Evolutionary conservation across 2,329 filamentous ascomycete genomes (phyloP).

Genomic region (Trichoderma atroviride): DNA sequence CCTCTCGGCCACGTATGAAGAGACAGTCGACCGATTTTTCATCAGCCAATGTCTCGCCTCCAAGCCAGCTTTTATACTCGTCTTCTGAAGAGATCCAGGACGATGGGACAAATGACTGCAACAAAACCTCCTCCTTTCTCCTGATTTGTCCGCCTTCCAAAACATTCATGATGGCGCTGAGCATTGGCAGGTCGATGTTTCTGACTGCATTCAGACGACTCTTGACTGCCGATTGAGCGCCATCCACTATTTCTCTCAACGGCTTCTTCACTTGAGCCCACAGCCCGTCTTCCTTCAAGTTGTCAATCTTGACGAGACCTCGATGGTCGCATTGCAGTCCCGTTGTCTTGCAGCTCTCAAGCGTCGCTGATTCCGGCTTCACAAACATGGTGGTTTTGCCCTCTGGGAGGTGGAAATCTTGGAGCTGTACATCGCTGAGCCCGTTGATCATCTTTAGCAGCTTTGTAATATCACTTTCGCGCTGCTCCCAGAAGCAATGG

Average conservation of each 20-base stretch:
- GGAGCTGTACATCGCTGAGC: background rate
- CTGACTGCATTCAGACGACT: conserved; percentile 43
- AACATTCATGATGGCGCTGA: conserved; percentile 38
- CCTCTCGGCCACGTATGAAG: conserved; percentile 47
- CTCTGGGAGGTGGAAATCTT: no score
- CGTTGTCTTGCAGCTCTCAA: conserved; percentile 33
- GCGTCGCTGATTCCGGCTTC: conserved; percentile 44
- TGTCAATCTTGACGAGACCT: conserved; percentile 47
- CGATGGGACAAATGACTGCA: background rate
- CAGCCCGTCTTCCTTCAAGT: conserved; percentile 41
- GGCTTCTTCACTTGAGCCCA: conserved; percentile 41
- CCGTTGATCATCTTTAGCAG: conserved; percentile 35
- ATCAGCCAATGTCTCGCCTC: background rate
- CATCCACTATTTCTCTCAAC: conserved; percentile 43
- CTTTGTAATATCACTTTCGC: no score
- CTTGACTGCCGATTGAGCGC: conserved; percentile 41
- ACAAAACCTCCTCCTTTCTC: conserved; percentile 40
- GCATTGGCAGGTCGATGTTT: conserved; percentile 39
- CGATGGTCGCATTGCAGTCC: conserved; percentile 45
- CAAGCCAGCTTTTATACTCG: conserved; percentile 27
- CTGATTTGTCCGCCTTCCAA: conserved; percentile 41
- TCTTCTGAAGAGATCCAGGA: background rate
- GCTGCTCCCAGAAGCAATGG: no score
- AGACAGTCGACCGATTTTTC: conserved; percentile 37
- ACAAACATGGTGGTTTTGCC: conserved; percentile 43